A percentile compares a stretch with the other conserved stretches of the same genome.
These are phyloP conservation scores for Bondarzewia mesenterica DNA, from an alignment of 1,284 basidiomycete species.

Conservation along the genomic window DNA sequence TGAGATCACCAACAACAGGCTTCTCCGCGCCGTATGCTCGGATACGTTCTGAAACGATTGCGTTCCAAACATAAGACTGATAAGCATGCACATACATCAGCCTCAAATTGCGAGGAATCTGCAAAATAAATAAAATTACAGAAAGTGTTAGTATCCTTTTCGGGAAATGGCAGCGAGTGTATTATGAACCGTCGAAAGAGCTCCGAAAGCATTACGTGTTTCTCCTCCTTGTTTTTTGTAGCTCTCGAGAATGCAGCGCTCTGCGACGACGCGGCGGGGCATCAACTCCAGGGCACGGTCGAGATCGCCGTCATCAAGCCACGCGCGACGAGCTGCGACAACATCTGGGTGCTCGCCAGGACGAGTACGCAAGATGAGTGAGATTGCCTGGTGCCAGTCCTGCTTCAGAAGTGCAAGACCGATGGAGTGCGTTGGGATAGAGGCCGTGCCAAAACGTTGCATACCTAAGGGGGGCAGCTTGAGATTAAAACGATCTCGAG, in stretches of 20 bases:
- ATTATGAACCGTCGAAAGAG: slow-evolving; percentile 67
- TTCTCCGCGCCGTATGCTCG: slow-evolving; percentile 67
- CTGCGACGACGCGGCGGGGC: slow-evolving; percentile 87
- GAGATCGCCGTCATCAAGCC: slow-evolving; percentile 72
- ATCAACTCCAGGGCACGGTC: slow-evolving; percentile 74
- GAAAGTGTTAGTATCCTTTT: neutral
- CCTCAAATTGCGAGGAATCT: slow-evolving; percentile 93
- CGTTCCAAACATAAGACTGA: slow-evolving; percentile 98
- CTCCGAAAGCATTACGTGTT: slow-evolving; percentile 77
- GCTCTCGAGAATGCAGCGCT: slow-evolving; percentile 85
- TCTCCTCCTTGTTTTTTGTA: slow-evolving; percentile 77
- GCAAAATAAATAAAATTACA: neutral
- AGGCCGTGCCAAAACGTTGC: slow-evolving; percentile 98
- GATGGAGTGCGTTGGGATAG: slow-evolving; percentile 91
- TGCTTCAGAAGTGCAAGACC: slow-evolving; percentile 84
- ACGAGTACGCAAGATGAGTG: slow-evolving; percentile 74
- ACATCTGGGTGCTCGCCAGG: slow-evolving; percentile 90
- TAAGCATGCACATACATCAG: slow-evolving; percentile 99
- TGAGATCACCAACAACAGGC: slow-evolving; percentile 83
- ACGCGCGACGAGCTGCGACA: slow-evolving; percentile 69
- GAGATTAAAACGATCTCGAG: slow-evolving; percentile 1
- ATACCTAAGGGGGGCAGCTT: slow-evolving; percentile 60
- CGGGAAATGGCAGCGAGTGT: slow-evolving; percentile 2
- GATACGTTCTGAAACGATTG: slow-evolving; percentile 89
- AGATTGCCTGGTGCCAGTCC: slow-evolving; percentile 84